phyloP scores from a whole-genome alignment of 768 basidiomycete species.

The Kwoniella newhampshirensis region DNA sequence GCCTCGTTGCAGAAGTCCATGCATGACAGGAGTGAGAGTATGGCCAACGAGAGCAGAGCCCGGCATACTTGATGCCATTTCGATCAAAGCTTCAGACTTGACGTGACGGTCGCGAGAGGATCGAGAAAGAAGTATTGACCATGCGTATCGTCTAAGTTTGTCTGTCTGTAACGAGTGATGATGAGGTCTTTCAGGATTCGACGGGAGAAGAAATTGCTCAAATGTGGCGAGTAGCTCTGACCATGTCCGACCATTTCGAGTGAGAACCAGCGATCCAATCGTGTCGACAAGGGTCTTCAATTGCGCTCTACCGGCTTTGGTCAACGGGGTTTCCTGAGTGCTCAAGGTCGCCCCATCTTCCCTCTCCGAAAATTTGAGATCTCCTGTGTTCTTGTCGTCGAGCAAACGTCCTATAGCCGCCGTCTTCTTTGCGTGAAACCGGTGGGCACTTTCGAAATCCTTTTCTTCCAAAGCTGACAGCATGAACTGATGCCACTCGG shows the following conservation, averaged over 20 bases:
- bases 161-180: not conserved
- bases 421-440: slow-evolving; percentile 1
- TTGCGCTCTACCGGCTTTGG: not conserved
- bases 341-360: too few relatives aligned
- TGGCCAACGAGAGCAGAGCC: slow-evolving; percentile 12
- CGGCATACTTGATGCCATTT: slow-evolving; percentile 17
- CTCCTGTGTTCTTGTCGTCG: too few relatives aligned
- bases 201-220: slow-evolving; percentile 4
- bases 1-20: slow-evolving; percentile 19
- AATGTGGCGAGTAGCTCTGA: slow-evolving; percentile 4
- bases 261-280: slow-evolving; percentile 2
- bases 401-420: not conserved
- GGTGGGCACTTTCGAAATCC: not conserved
- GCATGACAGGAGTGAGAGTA: slow-evolving; percentile 34
- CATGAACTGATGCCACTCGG: slow-evolving; percentile 20
- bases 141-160: slow-evolving; percentile 20
- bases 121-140: slow-evolving; percentile 29
- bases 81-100: slow-evolving; percentile 14
- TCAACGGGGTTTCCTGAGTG: not conserved
- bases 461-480: slow-evolving; percentile 12
- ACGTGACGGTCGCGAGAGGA: slow-evolving; percentile 8
- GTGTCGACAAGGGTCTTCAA: too few relatives aligned
- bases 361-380: too few relatives aligned
- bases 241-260: slow-evolving; percentile 2
- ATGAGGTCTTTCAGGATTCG: not conserved